Evolutionary conservation across 1,139 yeast species (phyloP).

Genomic region (Yamadazyma sp.): DNA sequence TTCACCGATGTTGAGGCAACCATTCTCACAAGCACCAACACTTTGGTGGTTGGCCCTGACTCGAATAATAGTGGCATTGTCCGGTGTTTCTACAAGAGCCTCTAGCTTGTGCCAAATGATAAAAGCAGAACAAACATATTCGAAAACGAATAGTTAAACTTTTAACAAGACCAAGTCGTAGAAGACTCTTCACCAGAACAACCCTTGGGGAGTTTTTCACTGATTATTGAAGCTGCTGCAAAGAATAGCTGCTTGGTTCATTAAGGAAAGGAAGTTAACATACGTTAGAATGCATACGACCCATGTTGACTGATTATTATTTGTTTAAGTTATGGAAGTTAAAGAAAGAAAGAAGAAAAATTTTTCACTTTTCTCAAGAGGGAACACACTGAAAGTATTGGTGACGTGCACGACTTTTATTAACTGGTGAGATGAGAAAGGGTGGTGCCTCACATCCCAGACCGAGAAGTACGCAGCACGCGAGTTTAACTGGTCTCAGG

Average conservation of each 20-base stretch:
- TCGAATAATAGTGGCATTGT: constrained; percentile 17
- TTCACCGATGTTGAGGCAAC: neutral
- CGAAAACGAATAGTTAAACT: constrained; percentile 11
- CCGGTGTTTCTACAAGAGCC: constrained; percentile 13
- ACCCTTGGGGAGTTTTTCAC: constrained; percentile 12
- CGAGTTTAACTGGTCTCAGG: neutral
- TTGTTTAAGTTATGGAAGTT: constrained; percentile 14
- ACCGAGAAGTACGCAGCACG: neutral
- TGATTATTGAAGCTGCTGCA: constrained; percentile 9
- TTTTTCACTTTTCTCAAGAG: constrained; percentile 2
- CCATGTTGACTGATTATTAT: constrained; percentile 58
- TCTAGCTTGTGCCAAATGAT: constrained; percentile 14
- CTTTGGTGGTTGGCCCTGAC: neutral
- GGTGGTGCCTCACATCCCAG: too few relatives aligned
- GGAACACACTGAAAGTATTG: neutral
- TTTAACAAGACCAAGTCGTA: constrained; percentile 17
- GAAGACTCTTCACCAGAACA: constrained; percentile 14
- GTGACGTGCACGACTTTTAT: constrained; percentile 12
- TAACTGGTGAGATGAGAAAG: neutral
- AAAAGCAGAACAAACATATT: constrained; percentile 15
- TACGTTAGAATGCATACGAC: constrained; percentile 81
- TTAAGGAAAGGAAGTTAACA: constrained; percentile 33
- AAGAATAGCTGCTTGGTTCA: constrained; percentile 3
- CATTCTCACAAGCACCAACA: constrained; percentile 5
- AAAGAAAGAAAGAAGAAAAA: constrained; percentile 17